A percentile compares a stretch with the other conserved stretches of the same genome.
Evolutionary conservation across 129 eudicot species (phyloP).

Genomic region (Erigeron canadensis): DNA sequence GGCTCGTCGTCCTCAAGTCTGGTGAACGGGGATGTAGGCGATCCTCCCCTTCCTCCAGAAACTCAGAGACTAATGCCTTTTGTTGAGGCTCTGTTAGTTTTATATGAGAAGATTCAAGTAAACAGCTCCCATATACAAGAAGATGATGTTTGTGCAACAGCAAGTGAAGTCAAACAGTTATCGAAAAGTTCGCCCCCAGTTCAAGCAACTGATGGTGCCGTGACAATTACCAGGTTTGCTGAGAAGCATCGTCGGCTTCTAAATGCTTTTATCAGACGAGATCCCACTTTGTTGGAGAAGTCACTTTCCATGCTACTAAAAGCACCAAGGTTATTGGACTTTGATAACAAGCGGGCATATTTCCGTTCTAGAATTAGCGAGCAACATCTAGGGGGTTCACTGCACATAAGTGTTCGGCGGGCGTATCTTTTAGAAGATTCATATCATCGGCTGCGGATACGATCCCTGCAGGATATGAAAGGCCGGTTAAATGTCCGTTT

Average conservation of each 20-base stretch:
- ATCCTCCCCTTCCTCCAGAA: conserved; percentile 3
- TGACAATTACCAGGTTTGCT: background rate
- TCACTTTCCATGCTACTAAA: background rate
- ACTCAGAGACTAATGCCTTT: conserved; percentile 9
- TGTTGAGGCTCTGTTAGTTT: background rate
- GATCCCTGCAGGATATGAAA: background rate
- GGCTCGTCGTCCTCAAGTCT: background rate
- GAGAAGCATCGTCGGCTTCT: background rate
- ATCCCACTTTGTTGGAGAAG: background rate
- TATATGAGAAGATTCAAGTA: conserved; percentile 10
- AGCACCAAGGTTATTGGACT: conserved; percentile 6
- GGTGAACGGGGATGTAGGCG: background rate
- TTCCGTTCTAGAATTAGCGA: conserved; percentile 10
- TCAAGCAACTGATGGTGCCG: background rate
- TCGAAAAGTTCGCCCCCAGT: background rate
- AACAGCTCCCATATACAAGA: background rate
- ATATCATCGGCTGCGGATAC: conserved; percentile 9
- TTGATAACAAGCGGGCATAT: conserved; percentile 8
- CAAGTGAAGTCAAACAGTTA: conserved; percentile 5
- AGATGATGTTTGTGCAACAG: conserved; percentile 5
- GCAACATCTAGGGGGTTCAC: background rate
- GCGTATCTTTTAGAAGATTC: conserved; percentile 15
- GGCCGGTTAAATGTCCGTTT: conserved; percentile 8
- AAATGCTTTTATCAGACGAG: conserved; percentile 9
- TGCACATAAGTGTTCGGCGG: background rate